Conservation (phyloP, 257 asterid genomes). For the Perilla frutescens region DNA sequence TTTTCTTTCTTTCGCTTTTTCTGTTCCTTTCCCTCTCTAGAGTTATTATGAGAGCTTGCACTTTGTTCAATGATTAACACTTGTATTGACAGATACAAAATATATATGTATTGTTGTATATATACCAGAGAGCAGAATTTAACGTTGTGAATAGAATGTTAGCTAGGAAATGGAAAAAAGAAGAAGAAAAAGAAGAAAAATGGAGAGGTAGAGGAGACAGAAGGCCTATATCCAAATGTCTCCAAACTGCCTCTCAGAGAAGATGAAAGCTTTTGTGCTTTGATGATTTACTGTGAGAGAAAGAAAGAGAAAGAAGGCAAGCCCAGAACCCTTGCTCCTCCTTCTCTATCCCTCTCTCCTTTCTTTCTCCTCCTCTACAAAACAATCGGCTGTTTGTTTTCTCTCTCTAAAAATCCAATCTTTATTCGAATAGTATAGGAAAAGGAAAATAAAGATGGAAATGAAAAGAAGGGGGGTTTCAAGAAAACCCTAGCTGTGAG, state of each 20-base stretch:
- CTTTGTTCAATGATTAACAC: too few species aligned
- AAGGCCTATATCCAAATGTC: conserved; percentile 53
- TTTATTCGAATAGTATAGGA: conserved; percentile 23
- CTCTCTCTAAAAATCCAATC: conserved; percentile 22
- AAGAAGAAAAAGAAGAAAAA: background rate
- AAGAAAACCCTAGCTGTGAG: conserved; percentile 49
- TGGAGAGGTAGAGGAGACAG: conserved; percentile 62
- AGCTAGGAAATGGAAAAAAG: too few species aligned
- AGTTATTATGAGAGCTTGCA: too few species aligned
- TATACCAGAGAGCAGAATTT: background rate
- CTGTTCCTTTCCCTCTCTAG: conserved; percentile 17
- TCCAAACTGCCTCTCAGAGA: conserved; percentile 52
- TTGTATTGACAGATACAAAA: background rate
- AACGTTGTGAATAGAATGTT: too few species aligned
- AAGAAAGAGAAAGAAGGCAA: conserved; percentile 49
- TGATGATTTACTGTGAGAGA: conserved; percentile 28
- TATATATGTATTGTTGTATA: background rate
- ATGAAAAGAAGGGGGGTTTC: background rate
- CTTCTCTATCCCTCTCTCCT: conserved; percentile 50
- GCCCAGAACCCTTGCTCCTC: conserved; percentile 40
- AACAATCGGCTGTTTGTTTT: background rate
- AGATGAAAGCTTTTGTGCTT: too few species aligned
- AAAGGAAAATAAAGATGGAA: background rate
- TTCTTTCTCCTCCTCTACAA: conserved; percentile 11
- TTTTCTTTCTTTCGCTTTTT: background rate